Base-by-base conservation (phyloP, 2,329 filamentous ascomycete genomes). In the Colletotrichum musae region DNA sequence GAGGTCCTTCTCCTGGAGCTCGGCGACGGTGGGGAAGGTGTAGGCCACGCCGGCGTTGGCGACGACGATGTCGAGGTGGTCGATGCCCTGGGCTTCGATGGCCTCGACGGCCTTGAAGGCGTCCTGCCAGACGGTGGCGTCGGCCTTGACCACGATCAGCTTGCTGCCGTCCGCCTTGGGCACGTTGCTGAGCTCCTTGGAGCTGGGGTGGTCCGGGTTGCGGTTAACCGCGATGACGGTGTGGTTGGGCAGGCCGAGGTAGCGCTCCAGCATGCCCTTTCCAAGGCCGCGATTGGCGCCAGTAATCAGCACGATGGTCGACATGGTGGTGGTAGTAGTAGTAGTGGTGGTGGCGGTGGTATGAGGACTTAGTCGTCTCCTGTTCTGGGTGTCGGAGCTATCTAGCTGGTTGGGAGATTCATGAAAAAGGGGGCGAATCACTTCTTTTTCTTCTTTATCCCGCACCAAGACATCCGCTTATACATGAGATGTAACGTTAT, bases 211-310 rank as follows among this genome's bases (percentile, higher is more conserved):
- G 5, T 56, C 32, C 5, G 77, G 75, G 71, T 82, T 69, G 12
- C 83, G 80, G 57, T 79, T 78, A 2, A 74, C 77, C 36, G 82
- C 82, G 18, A 84, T 82, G 58, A 82, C 75, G 6, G 76, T 86
- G 77, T 92, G 88, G 78, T 90, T 88, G 73, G 88, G 84, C 48
- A 85, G 83, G 24, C 83, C 80, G 1, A 84, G 78, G 71, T 80
- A 82, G 7, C 70, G 74, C 58, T 75, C 63, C 1, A 80, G 45
- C 5, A 84, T 72, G 0, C 77, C 80, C 24, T 70, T 71, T 10
- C 82, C 81, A 2, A 84, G 71, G 58, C 81, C 81, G 28, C 81
- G 74, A 63, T 78, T 79, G n/a, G 76, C 78, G 56, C 80, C 81
- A 1, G 78, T 81, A 69, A 83, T 79, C n/a, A 82, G 73, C 10